Conservation (phyloP, 257 asterid species). For the Solanum commersonii region DNA sequence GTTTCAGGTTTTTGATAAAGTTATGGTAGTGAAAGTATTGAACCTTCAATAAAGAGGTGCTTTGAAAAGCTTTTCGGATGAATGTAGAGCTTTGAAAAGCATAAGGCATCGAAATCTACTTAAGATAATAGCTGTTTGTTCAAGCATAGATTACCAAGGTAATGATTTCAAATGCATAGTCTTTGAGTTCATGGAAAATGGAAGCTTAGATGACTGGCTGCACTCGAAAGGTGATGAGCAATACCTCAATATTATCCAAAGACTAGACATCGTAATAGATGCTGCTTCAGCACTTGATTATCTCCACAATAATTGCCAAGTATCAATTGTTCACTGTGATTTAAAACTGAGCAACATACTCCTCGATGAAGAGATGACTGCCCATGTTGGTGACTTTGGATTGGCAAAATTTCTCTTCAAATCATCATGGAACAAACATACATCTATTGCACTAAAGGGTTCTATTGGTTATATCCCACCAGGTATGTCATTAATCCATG, state of each 20-base stretch:
- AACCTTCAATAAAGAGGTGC: conserved; percentile 14
- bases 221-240: conserved; percentile 1
- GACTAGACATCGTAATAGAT: conserved; percentile 21
- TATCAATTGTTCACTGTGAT: conserved; percentile 19
- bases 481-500: neutral
- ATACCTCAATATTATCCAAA: conserved; percentile 1
- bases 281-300: conserved; percentile 28
- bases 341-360: conserved; percentile 15
- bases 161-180: conserved; percentile 27
- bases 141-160: conserved; percentile 18
- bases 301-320: conserved; percentile 16
- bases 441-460: conserved; percentile 15
- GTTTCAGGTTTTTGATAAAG: neutral
- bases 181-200: conserved; percentile 22
- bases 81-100: conserved; percentile 20
- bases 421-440: neutral
- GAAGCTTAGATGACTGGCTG: conserved; percentile 25
- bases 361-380: conserved; percentile 6
- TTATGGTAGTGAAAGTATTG: conserved; percentile 23
- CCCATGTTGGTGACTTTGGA: conserved; percentile 14
- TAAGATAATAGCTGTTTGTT: conserved; percentile 19
- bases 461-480: conserved; percentile 22
- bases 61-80: conserved; percentile 19
- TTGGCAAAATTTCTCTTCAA: neutral
- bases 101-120: conserved; percentile 28